Evolutionary conservation across 805 yeast species (phyloP), one percentile per base, ranked within the genome.

Genomic region (Yamadazyma olivae): DNA sequence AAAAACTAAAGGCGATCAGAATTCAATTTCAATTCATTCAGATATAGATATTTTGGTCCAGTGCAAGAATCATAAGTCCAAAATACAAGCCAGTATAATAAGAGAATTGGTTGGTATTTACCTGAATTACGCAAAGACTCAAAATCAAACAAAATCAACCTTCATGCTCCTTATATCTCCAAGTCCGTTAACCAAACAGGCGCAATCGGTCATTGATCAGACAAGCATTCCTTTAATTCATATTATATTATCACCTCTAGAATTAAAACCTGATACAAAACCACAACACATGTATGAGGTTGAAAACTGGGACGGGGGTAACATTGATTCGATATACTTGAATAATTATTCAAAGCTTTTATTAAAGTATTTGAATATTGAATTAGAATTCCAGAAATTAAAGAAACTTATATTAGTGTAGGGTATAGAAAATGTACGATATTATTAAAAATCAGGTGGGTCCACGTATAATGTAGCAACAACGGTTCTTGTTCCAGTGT

Each of bases 51-150:
- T 75, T 2, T 57, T 74, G 39, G 77, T 75, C 4, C 83, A 79
- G 48, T 78, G 83, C 51, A 77, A 78, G 43, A 70, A 75, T 48
- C 64, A 69, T 46, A 54, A 54, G 18, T 53, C 56, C 3, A 64
- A 68, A 35, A 61, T 77, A 22, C 66, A 63, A 36, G 75, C 82
- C 10, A 54, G 61, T 25, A 52, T 65, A 30, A 54, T 79, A 1
- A 61, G 84, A 29, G 83, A 79, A 46, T 48, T 77, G 21, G 64
- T 68, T 6, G 84, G 83, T 1, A 71, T 75, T 2, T 71, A 71
- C 46, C 49, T 59, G 33, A 63, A 50, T 42, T 65, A 68, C 45
- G 58, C 64, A 15, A 46, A 48, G 27, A 35, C 49, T 35, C 52
- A 50, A 27, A 31, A 42, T 13, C 39, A 31, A 12, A 44, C 32